phyloP scores from a whole-genome alignment of 2,329 filamentous ascomycete species.

The Didymella arachidicola region DNA sequence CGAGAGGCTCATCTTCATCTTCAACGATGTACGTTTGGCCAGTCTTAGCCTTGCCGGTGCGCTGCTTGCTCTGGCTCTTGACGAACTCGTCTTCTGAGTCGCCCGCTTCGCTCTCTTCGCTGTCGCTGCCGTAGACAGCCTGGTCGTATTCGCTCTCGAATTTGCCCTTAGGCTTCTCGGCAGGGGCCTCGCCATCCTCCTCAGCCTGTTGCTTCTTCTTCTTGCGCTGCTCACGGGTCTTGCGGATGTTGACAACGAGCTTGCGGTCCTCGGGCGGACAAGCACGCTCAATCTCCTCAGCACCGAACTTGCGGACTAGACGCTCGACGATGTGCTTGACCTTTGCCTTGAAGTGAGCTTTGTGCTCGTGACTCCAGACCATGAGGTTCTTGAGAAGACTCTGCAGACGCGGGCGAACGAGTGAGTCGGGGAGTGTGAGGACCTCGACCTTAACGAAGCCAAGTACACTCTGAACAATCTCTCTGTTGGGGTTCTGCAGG shows the following conservation, averaged over 20 bases:
- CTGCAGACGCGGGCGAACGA: conserved; percentile 79
- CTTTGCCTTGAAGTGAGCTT: conserved; percentile 94
- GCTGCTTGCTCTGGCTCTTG: conserved; percentile 42
- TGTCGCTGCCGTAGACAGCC: conserved; percentile 80
- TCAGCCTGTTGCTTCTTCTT: conserved; percentile 78
- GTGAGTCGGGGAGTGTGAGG: conserved; percentile 79
- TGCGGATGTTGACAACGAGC: conserved; percentile 91
- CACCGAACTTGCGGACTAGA: conserved; percentile 90
- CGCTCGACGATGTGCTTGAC: conserved; percentile 98
- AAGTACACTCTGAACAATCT: conserved; percentile 92
- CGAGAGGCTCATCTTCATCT: conserved; percentile 92
- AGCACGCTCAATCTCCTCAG: conserved; percentile 77
- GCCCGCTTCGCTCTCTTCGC: conserved; percentile 64
- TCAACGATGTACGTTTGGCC: conserved; percentile 86
- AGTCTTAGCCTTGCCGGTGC: conserved; percentile 52
- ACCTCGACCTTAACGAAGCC: conserved; percentile 97
- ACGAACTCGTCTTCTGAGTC: conserved; percentile 49
- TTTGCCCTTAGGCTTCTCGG: conserved; percentile 61
- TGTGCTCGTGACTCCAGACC: conserved; percentile 97
- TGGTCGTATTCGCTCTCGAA: conserved; percentile 96
- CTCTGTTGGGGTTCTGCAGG: conserved; percentile 93
- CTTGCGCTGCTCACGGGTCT: conserved; percentile 90
- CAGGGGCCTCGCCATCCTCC: conserved; percentile 61
- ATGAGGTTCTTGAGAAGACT: conserved; percentile 88
- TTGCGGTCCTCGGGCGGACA: conserved; percentile 89